Base-by-base conservation (phyloP, 495 filamentous ascomycete genomes). In the Trichoderma asperelloides region DNA sequence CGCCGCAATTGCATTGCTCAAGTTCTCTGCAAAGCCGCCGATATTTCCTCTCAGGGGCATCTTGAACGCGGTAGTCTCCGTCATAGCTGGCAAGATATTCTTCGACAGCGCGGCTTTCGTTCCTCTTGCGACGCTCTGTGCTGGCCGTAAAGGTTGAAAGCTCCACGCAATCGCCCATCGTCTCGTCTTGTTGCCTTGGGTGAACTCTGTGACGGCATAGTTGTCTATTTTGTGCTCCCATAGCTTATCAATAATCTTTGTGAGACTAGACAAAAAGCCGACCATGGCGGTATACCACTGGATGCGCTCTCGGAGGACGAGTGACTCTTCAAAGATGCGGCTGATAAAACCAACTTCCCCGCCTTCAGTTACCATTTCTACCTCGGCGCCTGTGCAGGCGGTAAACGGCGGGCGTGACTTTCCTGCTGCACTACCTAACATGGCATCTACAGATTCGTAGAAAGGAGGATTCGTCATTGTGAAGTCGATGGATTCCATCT, bases 381-480 rank as follows among this genome's bases (percentile, higher is more conserved):
- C 79, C 0, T 85, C 83, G 0, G 89, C 85, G 7, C 93, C 94
- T 0, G 93, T 97, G 76, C 93, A 97, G 27, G 86, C 85, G 68
- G 91, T 90, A 65, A 85, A 84, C 0, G 95, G 91, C 1, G 86
- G 86, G 3, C 83, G 80, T 9, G 79, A 71, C 73, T 97, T 98
- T 37, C 81, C 75, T 27, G 78, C 70, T 0, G 91, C 89, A 0
- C 88, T 87, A 12, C 79, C 77, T 0, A 84, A 68, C 76, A 97
- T 86, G 43, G 96, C 91, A 15, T 82, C 75, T 21, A 82, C 79
- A 3, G 91, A 93, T 25, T 82, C 71, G 78, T 96, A 97, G 78
- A 98, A 98, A 0, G 95, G 95, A 1, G 95, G 95, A 70, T 98
- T 98, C 76, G 88, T 93, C 87, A 97, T 96, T 62, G 86, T 88